These are phyloP conservation scores for Penicillium paradoxum DNA, from an alignment of 495 filamentous ascomycete genomes.

Conservation along the genomic window DNA sequence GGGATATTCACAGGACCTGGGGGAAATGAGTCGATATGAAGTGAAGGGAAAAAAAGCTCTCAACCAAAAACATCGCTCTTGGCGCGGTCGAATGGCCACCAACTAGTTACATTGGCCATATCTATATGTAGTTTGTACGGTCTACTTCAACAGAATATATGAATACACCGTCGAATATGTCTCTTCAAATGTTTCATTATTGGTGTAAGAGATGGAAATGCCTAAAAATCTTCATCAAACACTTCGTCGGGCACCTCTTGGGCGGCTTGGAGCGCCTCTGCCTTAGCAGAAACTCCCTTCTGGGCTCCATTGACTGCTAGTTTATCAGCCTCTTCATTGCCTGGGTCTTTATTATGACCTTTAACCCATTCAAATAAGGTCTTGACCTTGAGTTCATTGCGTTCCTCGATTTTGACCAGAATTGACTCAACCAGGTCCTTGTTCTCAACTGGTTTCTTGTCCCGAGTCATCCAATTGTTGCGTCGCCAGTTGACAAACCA, in stretches of 20 bases:
- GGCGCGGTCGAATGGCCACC: too few relatives aligned
- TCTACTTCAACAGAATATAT: not conserved
- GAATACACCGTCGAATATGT: not conserved
- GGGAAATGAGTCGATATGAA: not conserved
- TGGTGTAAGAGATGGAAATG: not conserved
- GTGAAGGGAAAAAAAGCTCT: not conserved
- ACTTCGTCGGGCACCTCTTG: slow-evolving; percentile 29
- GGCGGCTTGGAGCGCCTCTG: slow-evolving; percentile 20
- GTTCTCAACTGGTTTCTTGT: slow-evolving; percentile 73
- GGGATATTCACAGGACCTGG: not conserved
- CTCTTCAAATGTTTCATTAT: not conserved
- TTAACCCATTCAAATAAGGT: slow-evolving; percentile 85
- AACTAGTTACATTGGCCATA: too few relatives aligned
- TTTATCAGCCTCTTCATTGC: slow-evolving; percentile 75
- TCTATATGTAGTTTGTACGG: too few relatives aligned
- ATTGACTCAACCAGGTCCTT: slow-evolving; percentile 75
- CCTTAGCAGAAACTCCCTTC: slow-evolving; percentile 31
- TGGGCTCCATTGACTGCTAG: slow-evolving; percentile 64
- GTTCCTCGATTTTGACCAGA: slow-evolving; percentile 63
- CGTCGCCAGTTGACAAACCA: slow-evolving; percentile 78
- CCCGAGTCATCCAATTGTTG: slow-evolving; percentile 72
- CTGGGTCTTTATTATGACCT: slow-evolving; percentile 62
- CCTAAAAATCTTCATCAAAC: slow-evolving; percentile 31
- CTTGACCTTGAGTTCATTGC: slow-evolving; percentile 52
- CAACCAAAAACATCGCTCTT: too few relatives aligned